These are phyloP conservation scores for Claviceps sp. DNA, from an alignment of 2,329 filamentous ascomycete genomes.

Conservation along the genomic window DNA sequence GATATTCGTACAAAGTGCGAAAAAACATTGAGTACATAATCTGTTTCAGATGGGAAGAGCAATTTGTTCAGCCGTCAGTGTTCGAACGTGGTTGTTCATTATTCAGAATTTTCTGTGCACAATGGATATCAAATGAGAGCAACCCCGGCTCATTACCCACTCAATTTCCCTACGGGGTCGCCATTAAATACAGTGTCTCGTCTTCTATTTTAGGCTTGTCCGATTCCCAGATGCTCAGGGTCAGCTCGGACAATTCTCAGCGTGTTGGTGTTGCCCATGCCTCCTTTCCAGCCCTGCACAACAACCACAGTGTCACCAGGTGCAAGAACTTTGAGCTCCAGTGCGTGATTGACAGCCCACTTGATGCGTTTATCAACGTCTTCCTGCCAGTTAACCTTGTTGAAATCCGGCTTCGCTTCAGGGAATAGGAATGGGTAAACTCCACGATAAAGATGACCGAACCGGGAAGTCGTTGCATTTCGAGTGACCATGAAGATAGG, in stretches of 20 bases:
- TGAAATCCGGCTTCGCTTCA: constrained; percentile 89
- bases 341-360: constrained; percentile 84
- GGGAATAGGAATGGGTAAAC: constrained; percentile 96
- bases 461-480: constrained; percentile 70
- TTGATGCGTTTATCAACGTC: constrained; percentile 95
- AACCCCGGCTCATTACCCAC: not conserved
- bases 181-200: not conserved
- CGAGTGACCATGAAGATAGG: constrained; percentile 99
- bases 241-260: constrained; percentile 50
- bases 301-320: constrained; percentile 66
- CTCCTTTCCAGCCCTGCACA: constrained; percentile 83
- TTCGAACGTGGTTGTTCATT: not conserved
- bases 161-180: not conserved
- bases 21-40: not conserved
- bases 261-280: constrained; percentile 86
- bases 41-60: not conserved
- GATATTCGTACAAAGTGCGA: not conserved
- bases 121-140: not conserved
- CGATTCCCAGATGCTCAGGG: constrained; percentile 43
- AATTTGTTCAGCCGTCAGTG: not conserved
- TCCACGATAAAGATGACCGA: constrained; percentile 89
- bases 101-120: not conserved
- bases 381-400: constrained; percentile 90
- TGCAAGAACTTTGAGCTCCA: constrained; percentile 64
- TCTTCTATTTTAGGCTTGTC: constrained; percentile 19